A percentile compares a stretch with the other conserved stretches of the same genome.
Evolutionary conservation across 768 basidiomycete genomes (phyloP).

Genomic region (Sistotremastrum suecicum): DNA sequence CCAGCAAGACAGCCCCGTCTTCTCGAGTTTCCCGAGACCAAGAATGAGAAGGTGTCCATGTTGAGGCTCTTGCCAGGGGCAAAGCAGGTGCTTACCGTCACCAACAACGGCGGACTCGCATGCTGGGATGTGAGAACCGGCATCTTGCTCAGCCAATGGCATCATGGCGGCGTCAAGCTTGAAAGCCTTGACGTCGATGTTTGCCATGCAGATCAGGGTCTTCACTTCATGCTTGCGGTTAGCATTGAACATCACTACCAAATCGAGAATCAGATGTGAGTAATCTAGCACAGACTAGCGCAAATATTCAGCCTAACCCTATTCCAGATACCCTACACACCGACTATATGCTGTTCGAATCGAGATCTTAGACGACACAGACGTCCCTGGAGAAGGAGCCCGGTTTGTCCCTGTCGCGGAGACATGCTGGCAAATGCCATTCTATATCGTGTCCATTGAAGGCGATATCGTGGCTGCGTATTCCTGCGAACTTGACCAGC

Average conservation of each 20-base stretch:
- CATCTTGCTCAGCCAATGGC: conserved; percentile 1
- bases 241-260: neutral
- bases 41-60: conserved; percentile 3
- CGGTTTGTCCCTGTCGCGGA: conserved; percentile 4
- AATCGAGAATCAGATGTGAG: too few relatives aligned
- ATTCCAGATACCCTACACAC: too few relatives aligned
- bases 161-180: conserved; percentile 3
- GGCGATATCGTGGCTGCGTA: conserved; percentile 4
- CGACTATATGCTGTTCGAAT: too few relatives aligned
- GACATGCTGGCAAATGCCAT: conserved; percentile 1
- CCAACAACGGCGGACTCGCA: conserved; percentile 1
- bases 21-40: neutral
- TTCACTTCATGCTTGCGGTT: conserved; percentile 1
- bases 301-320: too few relatives aligned
- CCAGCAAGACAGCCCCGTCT: conserved; percentile 1
- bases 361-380: too few relatives aligned
- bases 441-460: conserved; percentile 5
- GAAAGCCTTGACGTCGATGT: conserved; percentile 6
- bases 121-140: conserved; percentile 1
- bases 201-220: conserved; percentile 1
- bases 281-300: too few relatives aligned
- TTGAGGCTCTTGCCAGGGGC: conserved; percentile 4
- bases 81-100: conserved; percentile 1
- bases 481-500: neutral
- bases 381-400: neutral